A percentile compares a stretch with the other conserved stretches of the same genome.
These are phyloP conservation scores for Musa itinerans DNA, from an alignment of 176 grass and related monocot species.

Conservation along the genomic window DNA sequence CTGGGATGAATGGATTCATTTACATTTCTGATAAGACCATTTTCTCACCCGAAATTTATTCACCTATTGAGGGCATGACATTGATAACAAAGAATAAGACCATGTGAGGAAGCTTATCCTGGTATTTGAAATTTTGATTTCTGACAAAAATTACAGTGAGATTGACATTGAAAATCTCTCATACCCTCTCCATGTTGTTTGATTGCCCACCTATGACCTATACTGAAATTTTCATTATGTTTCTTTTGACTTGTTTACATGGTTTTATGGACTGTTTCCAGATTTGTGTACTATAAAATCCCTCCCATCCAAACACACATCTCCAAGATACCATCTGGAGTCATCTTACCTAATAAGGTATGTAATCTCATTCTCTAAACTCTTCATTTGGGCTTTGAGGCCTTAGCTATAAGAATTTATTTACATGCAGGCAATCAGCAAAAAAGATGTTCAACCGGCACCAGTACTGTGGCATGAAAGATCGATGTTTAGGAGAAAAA, in stretches of 20 bases:
- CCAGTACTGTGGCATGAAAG: slow-evolving; percentile 28
- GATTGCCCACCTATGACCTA: neutral
- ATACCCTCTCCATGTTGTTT: too few species aligned
- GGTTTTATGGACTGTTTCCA: slow-evolving; percentile 1
- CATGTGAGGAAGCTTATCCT: slow-evolving; percentile 23
- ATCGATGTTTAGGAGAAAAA: neutral
- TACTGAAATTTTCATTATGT: slow-evolving; percentile 2
- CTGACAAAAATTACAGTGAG: too few species aligned
- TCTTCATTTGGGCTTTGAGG: neutral
- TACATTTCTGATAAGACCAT: slow-evolving; percentile 38
- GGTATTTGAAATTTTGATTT: neutral
- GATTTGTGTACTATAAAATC: slow-evolving; percentile 35
- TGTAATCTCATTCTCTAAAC: neutral
- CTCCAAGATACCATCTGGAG: slow-evolving; percentile 26
- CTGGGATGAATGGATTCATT: slow-evolving; percentile 34
- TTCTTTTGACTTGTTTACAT: slow-evolving; percentile 1
- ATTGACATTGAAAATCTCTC: too few species aligned
- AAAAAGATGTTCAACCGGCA: slow-evolving; percentile 8
- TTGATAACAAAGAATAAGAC: slow-evolving; percentile 30
- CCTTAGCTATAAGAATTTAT: neutral
- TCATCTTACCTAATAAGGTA: slow-evolving; percentile 32
- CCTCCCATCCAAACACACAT: slow-evolving; percentile 32
- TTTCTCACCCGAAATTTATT: slow-evolving; percentile 27
- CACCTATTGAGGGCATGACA: slow-evolving; percentile 33
- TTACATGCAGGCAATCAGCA: slow-evolving; percentile 17